Conservation (phyloP, 2,329 filamentous ascomycete species). For the Trematosphaeria pertusa region DNA sequence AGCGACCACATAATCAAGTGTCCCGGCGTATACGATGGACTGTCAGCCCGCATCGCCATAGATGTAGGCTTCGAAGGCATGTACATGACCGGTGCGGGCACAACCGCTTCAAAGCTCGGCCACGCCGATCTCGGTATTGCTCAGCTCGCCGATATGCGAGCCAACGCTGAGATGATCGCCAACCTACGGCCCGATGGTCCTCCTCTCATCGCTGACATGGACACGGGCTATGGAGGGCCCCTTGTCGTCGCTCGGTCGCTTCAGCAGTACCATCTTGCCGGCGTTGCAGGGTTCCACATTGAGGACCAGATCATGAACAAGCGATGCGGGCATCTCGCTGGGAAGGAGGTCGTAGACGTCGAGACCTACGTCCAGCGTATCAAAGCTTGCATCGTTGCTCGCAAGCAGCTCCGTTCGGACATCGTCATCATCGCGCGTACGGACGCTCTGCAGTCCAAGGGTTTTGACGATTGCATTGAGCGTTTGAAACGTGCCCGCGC, state of each 20-base stretch:
- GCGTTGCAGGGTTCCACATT: conserved; percentile 64
- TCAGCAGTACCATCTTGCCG: conserved; percentile 56
- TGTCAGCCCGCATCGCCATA: conserved; percentile 67
- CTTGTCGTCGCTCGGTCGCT: conserved; percentile 56
- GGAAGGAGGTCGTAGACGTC: conserved; percentile 62
- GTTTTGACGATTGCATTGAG: conserved; percentile 61
- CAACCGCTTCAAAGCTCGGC: conserved; percentile 60
- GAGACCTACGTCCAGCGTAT: conserved; percentile 61
- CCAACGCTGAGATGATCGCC: conserved; percentile 68
- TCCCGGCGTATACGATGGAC: conserved; percentile 70
- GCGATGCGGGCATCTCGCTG: conserved; percentile 66
- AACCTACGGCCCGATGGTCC: conserved; percentile 57
- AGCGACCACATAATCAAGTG: conserved; percentile 54
- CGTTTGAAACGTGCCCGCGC: conserved; percentile 54
- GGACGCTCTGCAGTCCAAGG: conserved; percentile 62
- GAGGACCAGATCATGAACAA: conserved; percentile 68
- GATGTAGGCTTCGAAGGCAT: conserved; percentile 65
- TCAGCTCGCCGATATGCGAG: conserved; percentile 65
- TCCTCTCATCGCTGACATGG: conserved; percentile 56
- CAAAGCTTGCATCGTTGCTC: conserved; percentile 58
- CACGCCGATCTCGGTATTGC: conserved; percentile 67
- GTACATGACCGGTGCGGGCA: conserved; percentile 60
- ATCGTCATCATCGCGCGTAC: conserved; percentile 69
- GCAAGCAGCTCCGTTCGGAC: conserved; percentile 56
- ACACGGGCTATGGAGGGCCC: conserved; percentile 58